Evolutionary conservation across 2,329 filamentous ascomycete species (phyloP), one percentile per base, ranked within the genome.

Genomic region (Coccinonectria pachysandricola): DNA sequence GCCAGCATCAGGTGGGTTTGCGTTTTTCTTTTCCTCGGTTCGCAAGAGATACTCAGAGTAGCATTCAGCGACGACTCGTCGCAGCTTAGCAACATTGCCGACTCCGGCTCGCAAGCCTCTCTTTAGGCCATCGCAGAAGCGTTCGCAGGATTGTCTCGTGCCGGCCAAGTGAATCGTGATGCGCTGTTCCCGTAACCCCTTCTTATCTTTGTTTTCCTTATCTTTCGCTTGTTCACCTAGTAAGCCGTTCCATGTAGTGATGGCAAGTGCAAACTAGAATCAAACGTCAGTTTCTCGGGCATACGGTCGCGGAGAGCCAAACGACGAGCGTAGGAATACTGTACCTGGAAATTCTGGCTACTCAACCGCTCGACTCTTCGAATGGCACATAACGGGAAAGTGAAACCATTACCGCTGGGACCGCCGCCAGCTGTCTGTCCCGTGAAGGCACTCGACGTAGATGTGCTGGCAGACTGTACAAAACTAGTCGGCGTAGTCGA

Each of bases 51-150:
- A 87, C 57, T 93, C 86, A 0, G 88, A 95, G 55, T 96, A 96
- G 61, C 85, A 94, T 46, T 91, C 80, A 12, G 69, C 61, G 4
- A 86, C 75, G 8, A 95, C 81, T 35, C 71, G 70, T 37, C 86
- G 82, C 48, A 96, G 69, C 52, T 79, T 88, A 27, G 79, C 79
- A 4, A 95, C 84, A 39, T 86, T 87, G 35, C 83, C 85, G 46
- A 96, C 86, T 9, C 79, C 85, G 31, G 85, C 78, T 36, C 88
- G 71, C 26, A 98, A 61, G 1, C 87, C 87, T 50, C 80, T 85
- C 59, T 96, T 98, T 39, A 98, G 65, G 5, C 82, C 85, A 59
- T 98, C 91, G 53, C 91, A 98, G 59, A 98, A 98, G 28, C 86
- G 71, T 57, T 98, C 91, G 53, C 88, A 96, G 24, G 82, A 77